Evolutionary conservation across 768 basidiomycete genomes (phyloP).

Genomic region (Strobilomyces echinocephalus): DNA sequence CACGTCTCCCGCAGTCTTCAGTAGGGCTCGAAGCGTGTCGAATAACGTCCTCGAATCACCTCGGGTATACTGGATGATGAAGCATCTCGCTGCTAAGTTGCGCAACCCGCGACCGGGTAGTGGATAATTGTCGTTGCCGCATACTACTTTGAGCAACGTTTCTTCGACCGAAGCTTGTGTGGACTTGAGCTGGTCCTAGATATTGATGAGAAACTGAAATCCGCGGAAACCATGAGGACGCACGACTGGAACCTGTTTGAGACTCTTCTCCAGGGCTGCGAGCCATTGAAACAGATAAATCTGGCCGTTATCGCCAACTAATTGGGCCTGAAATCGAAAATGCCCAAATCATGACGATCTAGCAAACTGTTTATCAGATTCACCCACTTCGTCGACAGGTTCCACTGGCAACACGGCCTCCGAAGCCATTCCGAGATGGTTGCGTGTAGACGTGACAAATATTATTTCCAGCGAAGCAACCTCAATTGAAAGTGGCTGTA

Average conservation of each 20-base stretch:
- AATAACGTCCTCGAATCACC: constrained; percentile 84
- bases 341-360: constrained; percentile 8
- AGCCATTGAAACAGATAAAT: constrained; percentile 86
- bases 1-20: constrained; percentile 69
- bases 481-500: constrained; percentile 20
- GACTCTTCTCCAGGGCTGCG: constrained; percentile 54
- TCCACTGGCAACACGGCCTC: constrained; percentile 22
- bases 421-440: constrained; percentile 21
- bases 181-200: constrained; percentile 63
- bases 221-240: constrained; percentile 22
- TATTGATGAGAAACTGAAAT: constrained; percentile 1
- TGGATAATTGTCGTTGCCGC: constrained; percentile 64
- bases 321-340: constrained; percentile 47
- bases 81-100: constrained; percentile 71
- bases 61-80: constrained; percentile 66
- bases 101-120: constrained; percentile 83
- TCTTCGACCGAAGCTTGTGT: constrained; percentile 59
- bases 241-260: constrained; percentile 50
- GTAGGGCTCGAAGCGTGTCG: constrained; percentile 75
- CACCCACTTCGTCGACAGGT: constrained; percentile 30
- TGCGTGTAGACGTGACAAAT: neutral
- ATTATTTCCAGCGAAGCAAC: too few relatives aligned
- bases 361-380: neutral
- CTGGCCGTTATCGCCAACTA: constrained; percentile 72
- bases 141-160: constrained; percentile 61